phyloP scores from a whole-genome alignment of 257 asterid genomes.

The Primulina huaijiensis region DNA sequence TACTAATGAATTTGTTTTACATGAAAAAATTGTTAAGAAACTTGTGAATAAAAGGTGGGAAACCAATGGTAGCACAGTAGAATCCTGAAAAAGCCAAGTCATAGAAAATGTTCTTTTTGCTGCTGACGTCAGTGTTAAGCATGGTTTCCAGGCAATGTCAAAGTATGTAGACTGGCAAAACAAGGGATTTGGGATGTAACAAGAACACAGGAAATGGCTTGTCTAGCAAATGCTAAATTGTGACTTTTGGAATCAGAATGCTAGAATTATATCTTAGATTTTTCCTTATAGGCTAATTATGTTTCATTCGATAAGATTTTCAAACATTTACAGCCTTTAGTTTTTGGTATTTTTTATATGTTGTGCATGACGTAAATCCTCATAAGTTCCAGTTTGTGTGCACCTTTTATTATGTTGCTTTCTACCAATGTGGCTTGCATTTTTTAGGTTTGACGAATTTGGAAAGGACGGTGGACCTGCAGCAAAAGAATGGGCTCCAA shows the following conservation, averaged over 20 bases:
- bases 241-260: background rate
- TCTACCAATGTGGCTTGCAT: background rate
- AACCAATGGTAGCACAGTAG: background rate
- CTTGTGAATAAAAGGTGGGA: no score
- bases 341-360: background rate
- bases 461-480: conserved; percentile 92
- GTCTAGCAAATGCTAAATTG: background rate
- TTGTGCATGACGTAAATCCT: background rate
- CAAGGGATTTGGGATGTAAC: background rate
- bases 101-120: background rate
- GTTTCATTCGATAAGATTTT: background rate
- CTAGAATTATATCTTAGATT: background rate
- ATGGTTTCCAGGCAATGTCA: background rate
- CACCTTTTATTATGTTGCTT: background rate
- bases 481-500: conserved; percentile 74
- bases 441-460: conserved; percentile 70
- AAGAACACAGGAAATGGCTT: background rate
- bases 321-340: background rate
- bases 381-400: background rate
- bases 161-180: background rate
- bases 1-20: no score
- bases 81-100: background rate
- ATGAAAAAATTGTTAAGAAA: no score
- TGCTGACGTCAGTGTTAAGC: background rate
- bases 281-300: background rate